These are phyloP conservation scores for Solanum aculeatissimum DNA, from an alignment of 305 asterid genomes.

Conservation along the genomic window DNA sequence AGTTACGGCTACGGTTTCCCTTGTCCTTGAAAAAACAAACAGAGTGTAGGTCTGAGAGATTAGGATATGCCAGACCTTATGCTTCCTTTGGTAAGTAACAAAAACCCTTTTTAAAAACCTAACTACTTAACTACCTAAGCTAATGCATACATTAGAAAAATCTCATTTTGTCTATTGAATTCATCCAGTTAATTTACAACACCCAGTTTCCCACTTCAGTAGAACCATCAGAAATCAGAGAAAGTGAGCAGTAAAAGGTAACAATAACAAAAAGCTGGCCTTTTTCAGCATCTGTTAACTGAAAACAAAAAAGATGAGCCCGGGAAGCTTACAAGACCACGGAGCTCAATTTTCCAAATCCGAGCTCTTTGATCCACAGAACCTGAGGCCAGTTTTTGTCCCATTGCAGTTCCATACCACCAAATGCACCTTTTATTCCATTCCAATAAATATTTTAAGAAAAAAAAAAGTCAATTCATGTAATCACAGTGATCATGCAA, in stretches of 20 bases:
- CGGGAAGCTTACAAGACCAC: slow-evolving; percentile 49
- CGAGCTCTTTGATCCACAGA: slow-evolving; percentile 98
- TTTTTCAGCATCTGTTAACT: neutral
- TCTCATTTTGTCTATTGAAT: neutral
- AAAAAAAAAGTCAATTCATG: neutral
- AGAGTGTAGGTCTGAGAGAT: no score
- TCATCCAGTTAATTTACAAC: neutral
- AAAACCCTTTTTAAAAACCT: neutral
- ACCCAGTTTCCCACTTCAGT: neutral
- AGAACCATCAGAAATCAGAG: neutral
- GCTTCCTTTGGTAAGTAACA: neutral
- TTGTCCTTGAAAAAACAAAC: no score
- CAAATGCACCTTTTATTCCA: slow-evolving; percentile 50
- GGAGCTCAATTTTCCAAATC: slow-evolving; percentile 85
- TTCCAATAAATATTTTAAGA: no score
- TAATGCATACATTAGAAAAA: neutral
- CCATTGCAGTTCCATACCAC: slow-evolving; percentile 97
- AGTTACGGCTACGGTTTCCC: no score
- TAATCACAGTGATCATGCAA: neutral
- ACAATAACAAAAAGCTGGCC: neutral
- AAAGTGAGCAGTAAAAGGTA: neutral
- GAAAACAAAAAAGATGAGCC: neutral
- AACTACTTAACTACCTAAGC: neutral
- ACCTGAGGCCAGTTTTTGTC: slow-evolving; percentile 84
- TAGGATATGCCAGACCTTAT: neutral